Base-by-base conservation (phyloP, 495 filamentous ascomycete species). In the Aspergillus mulundensis region DNA sequence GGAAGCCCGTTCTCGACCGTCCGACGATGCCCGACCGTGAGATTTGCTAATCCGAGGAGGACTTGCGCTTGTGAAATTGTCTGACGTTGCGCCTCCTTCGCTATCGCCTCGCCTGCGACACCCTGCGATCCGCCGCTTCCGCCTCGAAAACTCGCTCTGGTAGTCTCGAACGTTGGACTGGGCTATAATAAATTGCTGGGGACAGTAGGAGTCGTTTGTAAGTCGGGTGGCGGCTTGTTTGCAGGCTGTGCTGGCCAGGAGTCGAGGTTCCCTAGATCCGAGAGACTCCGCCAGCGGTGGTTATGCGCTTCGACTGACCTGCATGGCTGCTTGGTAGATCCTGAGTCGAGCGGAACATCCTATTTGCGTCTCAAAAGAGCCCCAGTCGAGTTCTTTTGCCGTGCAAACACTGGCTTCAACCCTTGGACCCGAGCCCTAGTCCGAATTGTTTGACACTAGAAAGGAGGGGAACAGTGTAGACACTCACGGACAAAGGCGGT, bases 71-170 rank as follows among this genome's bases (percentile, higher is more conserved):
- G 60, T 60, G 49, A 50, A 51, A 50, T 57, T 21, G 21, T 61
- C 58, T 57, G 42, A 56, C 62, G 44, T 64, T 50, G 43, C 50
- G 40, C 44, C 57, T 54, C 56, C 46, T 51, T 64, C 53, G 57
- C 58, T 59, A 53, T 57, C 60, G 59, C 55, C 57, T 56, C 55
- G 57, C 59, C 59, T 56, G 58, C 57, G 41, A 54, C 46, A 47
- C 58, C 42, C 50, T 50, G 58, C 10, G 46, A 51, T 51, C 46
- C 24, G 36, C 36, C 44, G 15, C 24, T 15, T 20, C 8, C 34
- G 24, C 47, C 43, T 20, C 16, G 14, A 25, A 23, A 38, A 16
- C 8, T 34, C 51, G 24, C 53, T 49, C 40, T 34, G 23, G 38
- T 14, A 30, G 38, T 16, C 10, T 51, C 7, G 23, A 34, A 30